Evolutionary conservation across 2,329 filamentous ascomycete genomes (phyloP), one percentile per base, ranked within the genome.

Genomic region (Alternaria metachromatica): DNA sequence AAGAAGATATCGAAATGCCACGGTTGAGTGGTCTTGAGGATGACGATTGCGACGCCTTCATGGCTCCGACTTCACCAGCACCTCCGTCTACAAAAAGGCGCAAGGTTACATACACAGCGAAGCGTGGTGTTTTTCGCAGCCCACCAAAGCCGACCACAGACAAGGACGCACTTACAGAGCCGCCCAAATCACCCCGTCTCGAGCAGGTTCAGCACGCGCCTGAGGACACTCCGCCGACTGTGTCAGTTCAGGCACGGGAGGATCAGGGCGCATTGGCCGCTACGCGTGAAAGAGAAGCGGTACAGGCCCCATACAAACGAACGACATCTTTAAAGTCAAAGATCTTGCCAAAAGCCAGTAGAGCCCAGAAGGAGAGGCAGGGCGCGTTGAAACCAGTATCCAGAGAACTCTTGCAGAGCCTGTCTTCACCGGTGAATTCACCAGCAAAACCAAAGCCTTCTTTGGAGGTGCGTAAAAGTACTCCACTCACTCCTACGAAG

Each of bases 1-100:
- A 81, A 9, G 64, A 80, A 66, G 73, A 74, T 13, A 65, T 79
- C 21, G 76, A 78, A 8, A 71, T 79, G 30, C 75, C 76, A n/a
- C 67, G 67, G 13, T 28, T 80, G 58, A 68, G 81, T 75, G 63
- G 76, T 45, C 46, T 70, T n/a, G 71, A 71, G 25, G 72, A 75
- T n/a, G 37, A 68, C 1, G 81, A 83, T 46, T 73, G 79, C 13
- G 70, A 79, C 18, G 69, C 72, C 1, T 63, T 73, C n/a, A 68
- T 76, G 51, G 53, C 62, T n/a, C 60, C 51, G 20, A 67, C 69
- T 25, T 77, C 76, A 5, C 71, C 74, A 15, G 64, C 66, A 4
- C 67, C 67, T 8, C 72, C 71, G 6, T 62, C 72, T 10, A 68
- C 60, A 5, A 82, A 80, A 69, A 76, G 71, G 51, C 76, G 72